Percentiles rank a stretch among this genome's conserved stretches.
Evolutionary conservation across 805 yeast species (phyloP).

Genomic region (Myxozyma lipomycoides): DNA sequence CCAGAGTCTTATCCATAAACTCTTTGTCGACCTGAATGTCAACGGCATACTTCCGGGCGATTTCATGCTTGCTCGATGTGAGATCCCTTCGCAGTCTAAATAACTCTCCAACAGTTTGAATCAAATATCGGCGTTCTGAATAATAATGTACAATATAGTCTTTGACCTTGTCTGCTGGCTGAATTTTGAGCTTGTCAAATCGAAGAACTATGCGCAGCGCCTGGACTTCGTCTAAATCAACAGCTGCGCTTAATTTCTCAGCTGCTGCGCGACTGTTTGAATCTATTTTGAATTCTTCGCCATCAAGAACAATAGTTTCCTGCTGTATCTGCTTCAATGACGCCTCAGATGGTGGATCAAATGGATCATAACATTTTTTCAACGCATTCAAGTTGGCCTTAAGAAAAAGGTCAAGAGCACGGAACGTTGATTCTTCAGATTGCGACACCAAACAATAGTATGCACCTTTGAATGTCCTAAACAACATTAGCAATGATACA

Average conservation of each 20-base stretch:
- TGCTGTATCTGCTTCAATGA: slow-evolving; percentile 5
- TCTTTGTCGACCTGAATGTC: slow-evolving; percentile 12
- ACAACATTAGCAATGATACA: not conserved
- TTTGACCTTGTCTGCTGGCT: slow-evolving; percentile 11
- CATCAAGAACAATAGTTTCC: slow-evolving; percentile 4
- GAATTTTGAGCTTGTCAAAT: slow-evolving; percentile 15
- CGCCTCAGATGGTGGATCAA: slow-evolving; percentile 1
- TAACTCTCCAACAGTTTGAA: slow-evolving; percentile 22
- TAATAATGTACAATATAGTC: slow-evolving; percentile 13
- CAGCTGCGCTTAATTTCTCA: slow-evolving; percentile 8
- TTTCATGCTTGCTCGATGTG: slow-evolving; percentile 1
- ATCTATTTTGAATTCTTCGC: slow-evolving; percentile 7
- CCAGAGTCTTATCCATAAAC: slow-evolving; percentile 12
- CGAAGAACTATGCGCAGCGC: slow-evolving; percentile 22
- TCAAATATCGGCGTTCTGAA: slow-evolving; percentile 25
- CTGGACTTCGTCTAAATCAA: slow-evolving; percentile 21
- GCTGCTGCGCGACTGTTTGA: slow-evolving; percentile 17
- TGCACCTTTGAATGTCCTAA: slow-evolving; percentile 25
- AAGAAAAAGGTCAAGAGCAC: slow-evolving; percentile 9
- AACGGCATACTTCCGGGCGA: slow-evolving; percentile 11
- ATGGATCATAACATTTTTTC: slow-evolving; percentile 17
- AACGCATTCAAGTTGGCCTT: not conserved
- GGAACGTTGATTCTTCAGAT: slow-evolving; percentile 5
- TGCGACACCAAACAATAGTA: slow-evolving; percentile 10
- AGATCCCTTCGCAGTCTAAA: slow-evolving; percentile 7